These are phyloP conservation scores for Mycena floridula DNA, from an alignment of 768 basidiomycete genomes.

Conservation along the genomic window DNA sequence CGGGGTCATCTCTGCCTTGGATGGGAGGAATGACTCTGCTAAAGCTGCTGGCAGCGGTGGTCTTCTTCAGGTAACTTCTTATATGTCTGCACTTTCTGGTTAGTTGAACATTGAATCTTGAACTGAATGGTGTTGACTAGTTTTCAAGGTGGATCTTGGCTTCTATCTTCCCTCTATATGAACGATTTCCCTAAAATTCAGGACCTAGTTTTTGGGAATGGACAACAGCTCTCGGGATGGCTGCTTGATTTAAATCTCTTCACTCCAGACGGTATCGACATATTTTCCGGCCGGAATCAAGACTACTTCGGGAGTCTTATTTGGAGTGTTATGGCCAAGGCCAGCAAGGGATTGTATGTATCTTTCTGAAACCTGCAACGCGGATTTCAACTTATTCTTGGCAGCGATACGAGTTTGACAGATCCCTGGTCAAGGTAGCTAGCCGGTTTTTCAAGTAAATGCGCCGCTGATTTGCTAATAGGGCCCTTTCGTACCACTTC, in stretches of 20 bases:
- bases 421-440: slow-evolving; percentile 49
- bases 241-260: slow-evolving; percentile 49
- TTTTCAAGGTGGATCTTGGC: slow-evolving; percentile 78
- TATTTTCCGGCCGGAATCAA: slow-evolving; percentile 40
- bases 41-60: slow-evolving; percentile 58
- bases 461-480: slow-evolving; percentile 13
- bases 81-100: slow-evolving; percentile 65
- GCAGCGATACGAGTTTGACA: slow-evolving; percentile 56
- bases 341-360: slow-evolving; percentile 44
- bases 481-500: slow-evolving; percentile 69
- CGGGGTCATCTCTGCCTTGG: slow-evolving; percentile 50
- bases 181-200: slow-evolving; percentile 57
- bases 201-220: slow-evolving; percentile 57
- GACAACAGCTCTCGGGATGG: slow-evolving; percentile 43
- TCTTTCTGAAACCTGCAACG: neutral
- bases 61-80: slow-evolving; percentile 61
- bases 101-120: slow-evolving; percentile 10
- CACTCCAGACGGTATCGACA: slow-evolving; percentile 42
- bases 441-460: neutral
- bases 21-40: slow-evolving; percentile 53
- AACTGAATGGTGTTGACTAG: neutral
- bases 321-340: slow-evolving; percentile 51
- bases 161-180: slow-evolving; percentile 54
- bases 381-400: neutral
- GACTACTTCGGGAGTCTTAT: slow-evolving; percentile 48